Percentiles rank a stretch among this genome's conserved stretches.
Conservation (phyloP, 164 flowering plant genomes). For the Saururus chinensis region DNA sequence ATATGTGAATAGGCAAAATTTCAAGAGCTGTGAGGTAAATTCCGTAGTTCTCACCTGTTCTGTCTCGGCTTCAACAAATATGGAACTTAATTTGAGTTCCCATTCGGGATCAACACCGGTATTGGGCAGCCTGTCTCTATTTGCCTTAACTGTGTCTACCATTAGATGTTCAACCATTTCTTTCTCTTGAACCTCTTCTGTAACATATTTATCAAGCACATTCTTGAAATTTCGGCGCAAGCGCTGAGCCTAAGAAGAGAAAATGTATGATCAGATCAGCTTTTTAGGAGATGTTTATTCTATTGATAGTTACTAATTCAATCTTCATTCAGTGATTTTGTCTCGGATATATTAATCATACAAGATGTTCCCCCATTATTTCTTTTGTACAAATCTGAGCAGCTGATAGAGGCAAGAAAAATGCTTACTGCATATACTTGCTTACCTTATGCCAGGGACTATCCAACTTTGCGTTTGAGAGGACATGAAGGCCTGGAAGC, state of each 20-base stretch:
- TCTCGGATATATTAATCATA: too few species aligned
- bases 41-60: constrained; percentile 28
- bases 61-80: constrained; percentile 45
- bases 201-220: constrained; percentile 19
- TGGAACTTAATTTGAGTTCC: constrained; percentile 37
- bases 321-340: too few species aligned
- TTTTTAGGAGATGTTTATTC: not conserved
- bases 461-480: constrained; percentile 47
- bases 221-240: constrained; percentile 28
- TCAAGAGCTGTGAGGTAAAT: not conserved
- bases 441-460: constrained; percentile 54
- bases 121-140: constrained; percentile 29
- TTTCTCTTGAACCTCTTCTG: constrained; percentile 19
- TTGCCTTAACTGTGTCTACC: constrained; percentile 40
- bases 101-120: constrained; percentile 34
- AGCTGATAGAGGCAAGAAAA: too few species aligned
- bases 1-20: not conserved
- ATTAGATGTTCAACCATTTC: constrained; percentile 36
- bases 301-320: too few species aligned
- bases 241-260: constrained; percentile 20
- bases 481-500: constrained; percentile 52
- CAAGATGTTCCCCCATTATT: too few species aligned
- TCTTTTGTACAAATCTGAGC: too few species aligned
- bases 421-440: not conserved
- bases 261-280: not conserved